Evolutionary conservation across 306 rosid species (phyloP).

Genomic region (Fragaria iinumae): DNA sequence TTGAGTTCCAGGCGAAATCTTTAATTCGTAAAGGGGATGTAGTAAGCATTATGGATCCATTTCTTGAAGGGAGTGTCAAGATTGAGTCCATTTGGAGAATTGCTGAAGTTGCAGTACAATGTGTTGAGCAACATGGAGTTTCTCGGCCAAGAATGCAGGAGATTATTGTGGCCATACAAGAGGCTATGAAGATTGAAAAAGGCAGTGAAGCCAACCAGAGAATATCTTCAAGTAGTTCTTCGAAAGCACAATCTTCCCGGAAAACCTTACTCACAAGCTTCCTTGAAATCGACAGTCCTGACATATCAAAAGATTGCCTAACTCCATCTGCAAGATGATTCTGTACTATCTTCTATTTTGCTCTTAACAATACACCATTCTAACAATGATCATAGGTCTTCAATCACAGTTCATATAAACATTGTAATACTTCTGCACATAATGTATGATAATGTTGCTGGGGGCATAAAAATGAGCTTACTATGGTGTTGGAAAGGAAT

Average conservation of each 20-base stretch:
- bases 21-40: slow-evolving; percentile 77
- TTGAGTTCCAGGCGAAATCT: slow-evolving; percentile 65
- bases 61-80: slow-evolving; percentile 56
- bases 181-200: slow-evolving; percentile 70
- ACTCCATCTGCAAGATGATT: slow-evolving; percentile 76
- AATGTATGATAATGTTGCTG: not conserved
- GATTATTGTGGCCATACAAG: slow-evolving; percentile 82
- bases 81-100: slow-evolving; percentile 88
- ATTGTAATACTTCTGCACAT: slow-evolving; percentile 2
- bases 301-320: slow-evolving; percentile 56
- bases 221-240: slow-evolving; percentile 41
- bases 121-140: slow-evolving; percentile 79
- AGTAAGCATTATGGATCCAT: slow-evolving; percentile 69
- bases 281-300: slow-evolving; percentile 89
- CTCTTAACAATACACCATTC: not conserved
- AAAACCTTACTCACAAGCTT: slow-evolving; percentile 88
- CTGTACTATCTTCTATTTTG: not conserved
- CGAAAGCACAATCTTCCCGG: slow-evolving; percentile 71
- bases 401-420: not conserved
- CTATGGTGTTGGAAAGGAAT: not conserved
- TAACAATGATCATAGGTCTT: not conserved
- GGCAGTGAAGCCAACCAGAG: slow-evolving; percentile 47
- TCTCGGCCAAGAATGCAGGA: slow-evolving; percentile 97
- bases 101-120: slow-evolving; percentile 81
- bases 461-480: not conserved